Base-by-base conservation (phyloP, 768 basidiomycete species). In the Tremella mesenterica region DNA sequence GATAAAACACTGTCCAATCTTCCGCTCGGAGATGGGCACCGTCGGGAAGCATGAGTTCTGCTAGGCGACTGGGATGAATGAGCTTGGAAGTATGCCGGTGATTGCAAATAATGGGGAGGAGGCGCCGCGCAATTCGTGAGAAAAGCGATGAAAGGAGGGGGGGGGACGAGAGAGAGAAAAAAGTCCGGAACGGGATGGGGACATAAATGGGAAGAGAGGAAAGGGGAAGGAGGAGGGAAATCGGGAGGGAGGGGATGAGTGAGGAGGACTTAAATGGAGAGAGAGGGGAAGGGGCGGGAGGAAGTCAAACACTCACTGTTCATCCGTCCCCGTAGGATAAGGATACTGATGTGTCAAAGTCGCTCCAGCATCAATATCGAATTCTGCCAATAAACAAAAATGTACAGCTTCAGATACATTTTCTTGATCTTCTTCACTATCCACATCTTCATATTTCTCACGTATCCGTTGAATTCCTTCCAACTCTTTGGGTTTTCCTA, bases 1-100 rank as follows among this genome's bases (percentile, higher is more conserved):
- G 81, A 73, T 93, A 95, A 79, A 99, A 99, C 39, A 96, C 83
- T 4, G 95, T 97, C 92, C 92, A 97, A 74, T 97, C 95, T 71
- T 93, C 89, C 21, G 85, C 76, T 57, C 93, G 87, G 47, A 85
- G 83, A 75, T 99, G 93, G 27, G 91, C 95, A 5, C 95, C 95
- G 73, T 99, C 95, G 10, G 95, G 95, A 20, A 99, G 80, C 95
- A 99, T 99, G 56, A 93, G 81, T 76, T 93, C 93, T 3, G 95
- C 95, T 4, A 99, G 79, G 16, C 92, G 80, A 52, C 92, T 96
- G 52, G 33, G 21, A n/a, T 33, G 33, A 50, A 36, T 44, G 7
- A n/a, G n/a, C n/a, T n/a, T n/a, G n/a, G n/a, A n/a, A n/a, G n/a
- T n/a, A n/a, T n/a, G n/a, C n/a, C n/a, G n/a, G 2, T 23, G 33